These are phyloP conservation scores for Penicillium nordicum DNA, from an alignment of 2,329 filamentous ascomycete species.

Conservation along the genomic window DNA sequence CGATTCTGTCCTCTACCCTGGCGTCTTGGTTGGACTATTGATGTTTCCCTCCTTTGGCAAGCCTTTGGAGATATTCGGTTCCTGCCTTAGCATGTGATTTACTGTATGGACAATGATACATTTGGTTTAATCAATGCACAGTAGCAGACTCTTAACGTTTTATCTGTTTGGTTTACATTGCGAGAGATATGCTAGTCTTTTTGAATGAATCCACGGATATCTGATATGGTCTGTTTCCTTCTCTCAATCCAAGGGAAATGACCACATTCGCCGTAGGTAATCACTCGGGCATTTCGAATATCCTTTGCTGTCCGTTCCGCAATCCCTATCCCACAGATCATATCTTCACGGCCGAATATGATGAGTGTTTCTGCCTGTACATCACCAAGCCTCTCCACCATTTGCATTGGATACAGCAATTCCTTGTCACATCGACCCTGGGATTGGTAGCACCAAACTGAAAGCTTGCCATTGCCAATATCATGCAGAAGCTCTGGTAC, in stretches of 20 bases:
- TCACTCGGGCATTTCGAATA: conserved; percentile 1
- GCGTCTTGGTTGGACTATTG: conserved; percentile 22
- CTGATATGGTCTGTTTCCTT: conserved; percentile 13
- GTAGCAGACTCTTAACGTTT: conserved; percentile 3
- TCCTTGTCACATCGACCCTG: neutral
- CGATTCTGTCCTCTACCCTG: conserved; percentile 31
- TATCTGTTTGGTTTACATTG: neutral
- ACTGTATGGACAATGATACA: conserved; percentile 15
- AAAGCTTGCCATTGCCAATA: neutral
- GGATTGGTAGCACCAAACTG: neutral
- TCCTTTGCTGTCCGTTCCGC: conserved; percentile 14
- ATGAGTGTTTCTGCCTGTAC: conserved; percentile 27
- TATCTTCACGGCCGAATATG: conserved; percentile 25
- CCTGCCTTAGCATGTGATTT: conserved; percentile 19
- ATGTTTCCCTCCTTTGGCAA: conserved; percentile 8
- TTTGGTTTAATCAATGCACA: conserved; percentile 18
- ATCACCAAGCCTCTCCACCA: conserved; percentile 17
- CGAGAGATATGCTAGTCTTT: neutral
- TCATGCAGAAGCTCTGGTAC: neutral
- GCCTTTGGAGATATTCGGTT: conserved; percentile 4
- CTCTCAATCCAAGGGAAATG: conserved; percentile 31
- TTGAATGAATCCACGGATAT: conserved; percentile 16
- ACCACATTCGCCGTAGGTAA: conserved; percentile 19
- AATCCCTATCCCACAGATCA: conserved; percentile 20
- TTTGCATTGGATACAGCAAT: conserved; percentile 4